Evolutionary conservation across 2,329 filamentous ascomycete species (phyloP).

Genomic region (Bimuria novae-zelandiae): DNA sequence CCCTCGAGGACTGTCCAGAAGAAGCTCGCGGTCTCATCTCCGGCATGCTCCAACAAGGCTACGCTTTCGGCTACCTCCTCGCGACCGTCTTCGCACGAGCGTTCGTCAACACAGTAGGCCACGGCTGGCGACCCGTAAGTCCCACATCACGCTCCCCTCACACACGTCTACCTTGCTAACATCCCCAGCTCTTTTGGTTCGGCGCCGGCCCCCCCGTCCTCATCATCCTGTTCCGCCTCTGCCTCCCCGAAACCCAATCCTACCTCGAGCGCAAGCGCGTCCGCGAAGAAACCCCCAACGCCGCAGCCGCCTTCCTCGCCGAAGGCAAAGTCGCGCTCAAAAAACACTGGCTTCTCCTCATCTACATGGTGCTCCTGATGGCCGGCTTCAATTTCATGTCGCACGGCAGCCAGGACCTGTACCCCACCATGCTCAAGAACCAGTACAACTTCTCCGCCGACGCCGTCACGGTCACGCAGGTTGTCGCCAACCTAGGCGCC

Average conservation of each 20-base stretch:
- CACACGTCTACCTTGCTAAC: background rate
- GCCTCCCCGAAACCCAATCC: slow-evolving; percentile 76
- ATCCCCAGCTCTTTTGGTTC: slow-evolving; percentile 79
- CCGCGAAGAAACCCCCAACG: slow-evolving; percentile 61
- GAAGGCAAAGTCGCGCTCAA: slow-evolving; percentile 80
- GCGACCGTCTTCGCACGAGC: slow-evolving; percentile 62
- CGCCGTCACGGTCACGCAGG: slow-evolving; percentile 54
- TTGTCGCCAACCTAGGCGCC: slow-evolving; percentile 56
- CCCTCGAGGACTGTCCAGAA: slow-evolving; percentile 64
- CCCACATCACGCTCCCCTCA: background rate
- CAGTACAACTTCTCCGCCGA: slow-evolving; percentile 59
- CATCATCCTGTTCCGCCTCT: slow-evolving; percentile 78
- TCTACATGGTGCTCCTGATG: slow-evolving; percentile 86
- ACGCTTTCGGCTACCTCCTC: slow-evolving; percentile 67
- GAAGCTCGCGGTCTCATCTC: slow-evolving; percentile 64
- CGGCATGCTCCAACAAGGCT: slow-evolving; percentile 67
- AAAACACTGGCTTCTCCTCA: slow-evolving; percentile 77
- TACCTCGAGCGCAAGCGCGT: slow-evolving; percentile 70
- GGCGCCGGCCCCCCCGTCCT: slow-evolving; percentile 78
- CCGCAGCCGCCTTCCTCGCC: slow-evolving; percentile 69
- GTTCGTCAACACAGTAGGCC: slow-evolving; percentile 74
- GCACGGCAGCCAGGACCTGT: slow-evolving; percentile 72
- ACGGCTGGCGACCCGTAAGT: slow-evolving; percentile 73
- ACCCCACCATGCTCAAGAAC: slow-evolving; percentile 64
- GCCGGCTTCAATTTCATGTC: slow-evolving; percentile 93